phyloP scores from a whole-genome alignment of 1,284 basidiomycete genomes.

The Veloporphyrellus conicus region DNA sequence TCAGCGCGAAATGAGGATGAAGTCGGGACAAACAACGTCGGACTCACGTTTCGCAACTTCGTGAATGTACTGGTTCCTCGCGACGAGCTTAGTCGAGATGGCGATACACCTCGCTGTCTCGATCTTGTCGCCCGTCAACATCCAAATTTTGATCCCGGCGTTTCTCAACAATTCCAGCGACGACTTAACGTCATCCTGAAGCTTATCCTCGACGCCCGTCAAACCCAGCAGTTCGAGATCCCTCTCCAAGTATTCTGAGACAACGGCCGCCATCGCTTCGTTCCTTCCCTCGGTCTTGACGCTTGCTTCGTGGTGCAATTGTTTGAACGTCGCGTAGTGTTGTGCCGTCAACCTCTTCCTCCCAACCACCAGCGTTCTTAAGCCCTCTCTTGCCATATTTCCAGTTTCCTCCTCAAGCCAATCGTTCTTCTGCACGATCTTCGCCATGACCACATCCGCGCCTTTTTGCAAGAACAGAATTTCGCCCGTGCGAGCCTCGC shows the following conservation, averaged over 20 bases:
- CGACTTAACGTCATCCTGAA: conserved; percentile 94
- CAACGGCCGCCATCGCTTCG: conserved; percentile 74
- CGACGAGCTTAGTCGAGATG: conserved; percentile 94
- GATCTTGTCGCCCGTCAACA: conserved; percentile 99
- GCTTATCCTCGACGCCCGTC: conserved; percentile 97
- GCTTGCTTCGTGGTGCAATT: conserved; percentile 74
- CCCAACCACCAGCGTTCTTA: conserved; percentile 91
- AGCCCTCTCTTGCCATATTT: conserved; percentile 97
- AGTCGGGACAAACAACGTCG: neutral
- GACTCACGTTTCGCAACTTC: conserved; percentile 87
- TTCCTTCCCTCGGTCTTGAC: conserved; percentile 74
- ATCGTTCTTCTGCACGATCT: conserved; percentile 93
- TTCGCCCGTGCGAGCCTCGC: conserved; percentile 71
- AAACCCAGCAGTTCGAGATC: conserved; percentile 91
- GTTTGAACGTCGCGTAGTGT: conserved; percentile 73
- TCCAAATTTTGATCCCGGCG: conserved; percentile 99
- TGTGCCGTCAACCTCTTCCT: conserved; percentile 72
- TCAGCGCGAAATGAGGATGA: neutral
- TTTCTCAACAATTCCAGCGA: conserved; percentile 92
- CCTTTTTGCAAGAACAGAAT: conserved; percentile 94
- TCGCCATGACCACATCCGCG: conserved; percentile 95
- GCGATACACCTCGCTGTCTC: conserved; percentile 99
- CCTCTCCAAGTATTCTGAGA: conserved; percentile 76
- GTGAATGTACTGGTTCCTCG: conserved; percentile 95
- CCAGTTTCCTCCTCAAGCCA: conserved; percentile 99